A percentile compares a stretch with the other conserved stretches of the same genome.
Evolutionary conservation across 1,284 basidiomycete genomes (phyloP).

Genomic region (Cystobasidium slooffiae): DNA sequence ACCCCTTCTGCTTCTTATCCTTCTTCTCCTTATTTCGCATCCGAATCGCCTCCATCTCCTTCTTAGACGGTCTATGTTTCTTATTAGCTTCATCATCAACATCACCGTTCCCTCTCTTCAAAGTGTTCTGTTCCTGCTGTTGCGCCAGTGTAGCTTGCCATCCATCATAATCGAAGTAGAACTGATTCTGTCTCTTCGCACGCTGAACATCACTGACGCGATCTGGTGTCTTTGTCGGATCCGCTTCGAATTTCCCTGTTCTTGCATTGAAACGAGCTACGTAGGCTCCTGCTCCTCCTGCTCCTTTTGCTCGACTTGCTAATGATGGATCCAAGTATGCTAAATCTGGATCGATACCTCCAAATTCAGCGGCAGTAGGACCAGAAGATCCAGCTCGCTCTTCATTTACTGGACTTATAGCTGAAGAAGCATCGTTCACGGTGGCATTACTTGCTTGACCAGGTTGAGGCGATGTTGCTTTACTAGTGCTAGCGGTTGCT

Average conservation of each 20-base stretch:
- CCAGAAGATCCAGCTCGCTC: neutral
- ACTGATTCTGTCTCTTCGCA: slow-evolving; percentile 50
- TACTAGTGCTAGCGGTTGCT: neutral
- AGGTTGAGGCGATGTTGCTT: neutral
- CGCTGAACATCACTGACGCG: slow-evolving; percentile 49
- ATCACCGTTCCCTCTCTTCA: slow-evolving; percentile 25
- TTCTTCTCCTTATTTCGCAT: slow-evolving; percentile 42
- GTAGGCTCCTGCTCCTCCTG: slow-evolving; percentile 15
- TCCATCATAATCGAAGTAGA: slow-evolving; percentile 46
- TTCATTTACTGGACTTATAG: neutral
- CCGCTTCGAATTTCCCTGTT: slow-evolving; percentile 51
- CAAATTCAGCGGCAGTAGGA: slow-evolving; percentile 31
- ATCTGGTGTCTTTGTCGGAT: slow-evolving; percentile 50
- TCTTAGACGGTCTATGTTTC: slow-evolving; percentile 22
- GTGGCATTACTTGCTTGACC: neutral
- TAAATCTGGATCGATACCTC: slow-evolving; percentile 52
- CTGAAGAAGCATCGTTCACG: neutral
- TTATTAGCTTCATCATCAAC: slow-evolving; percentile 17
- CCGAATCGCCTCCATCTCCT: slow-evolving; percentile 40
- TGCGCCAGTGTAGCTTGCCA: slow-evolving; percentile 40
- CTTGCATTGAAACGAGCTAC: slow-evolving; percentile 51
- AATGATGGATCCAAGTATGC: slow-evolving; percentile 51
- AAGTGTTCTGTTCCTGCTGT: slow-evolving; percentile 26
- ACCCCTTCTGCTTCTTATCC: slow-evolving; percentile 42
- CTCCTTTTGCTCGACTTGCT: slow-evolving; percentile 7